Evolutionary conservation across 768 basidiomycete species (phyloP).

Genomic region (Mycena galericulata): DNA sequence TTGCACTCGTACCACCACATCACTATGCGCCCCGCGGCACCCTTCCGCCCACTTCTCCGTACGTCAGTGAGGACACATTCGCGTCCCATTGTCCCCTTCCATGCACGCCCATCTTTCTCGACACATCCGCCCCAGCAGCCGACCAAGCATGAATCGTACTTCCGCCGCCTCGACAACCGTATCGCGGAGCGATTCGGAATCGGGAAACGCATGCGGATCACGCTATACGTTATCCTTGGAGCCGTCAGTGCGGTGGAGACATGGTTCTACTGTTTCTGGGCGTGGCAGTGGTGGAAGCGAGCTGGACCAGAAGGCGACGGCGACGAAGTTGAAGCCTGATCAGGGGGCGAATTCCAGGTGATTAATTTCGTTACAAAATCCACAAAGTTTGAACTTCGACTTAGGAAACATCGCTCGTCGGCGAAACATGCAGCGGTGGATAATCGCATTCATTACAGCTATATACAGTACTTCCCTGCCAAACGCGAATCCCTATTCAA

Average conservation of each 20-base stretch:
- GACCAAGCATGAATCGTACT: not conserved
- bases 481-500: not conserved
- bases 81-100: conserved; percentile 9
- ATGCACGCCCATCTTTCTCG: conserved; percentile 6
- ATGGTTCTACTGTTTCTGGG: conserved; percentile 24
- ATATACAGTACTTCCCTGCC: not conserved
- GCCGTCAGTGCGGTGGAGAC: conserved; percentile 17
- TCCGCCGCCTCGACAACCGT: conserved; percentile 8
- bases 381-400: conserved; percentile 2
- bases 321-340: conserved; percentile 5
- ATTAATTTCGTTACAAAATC: conserved; percentile 19
- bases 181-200: conserved; percentile 17
- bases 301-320: not conserved
- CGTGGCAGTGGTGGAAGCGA: conserved; percentile 21
- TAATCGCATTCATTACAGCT: not conserved
- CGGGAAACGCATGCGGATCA: conserved; percentile 16
- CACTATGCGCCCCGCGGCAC: conserved; percentile 12
- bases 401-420: not conserved
- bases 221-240: conserved; percentile 17
- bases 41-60: conserved; percentile 13
- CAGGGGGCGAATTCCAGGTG: conserved; percentile 11
- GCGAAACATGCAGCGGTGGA: not conserved
- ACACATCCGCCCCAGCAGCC: conserved; percentile 3
- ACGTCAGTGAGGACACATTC: not conserved
- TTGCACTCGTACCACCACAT: not conserved